phyloP scores from a whole-genome alignment of 805 yeast species.

The Candida morakotiae region DNA sequence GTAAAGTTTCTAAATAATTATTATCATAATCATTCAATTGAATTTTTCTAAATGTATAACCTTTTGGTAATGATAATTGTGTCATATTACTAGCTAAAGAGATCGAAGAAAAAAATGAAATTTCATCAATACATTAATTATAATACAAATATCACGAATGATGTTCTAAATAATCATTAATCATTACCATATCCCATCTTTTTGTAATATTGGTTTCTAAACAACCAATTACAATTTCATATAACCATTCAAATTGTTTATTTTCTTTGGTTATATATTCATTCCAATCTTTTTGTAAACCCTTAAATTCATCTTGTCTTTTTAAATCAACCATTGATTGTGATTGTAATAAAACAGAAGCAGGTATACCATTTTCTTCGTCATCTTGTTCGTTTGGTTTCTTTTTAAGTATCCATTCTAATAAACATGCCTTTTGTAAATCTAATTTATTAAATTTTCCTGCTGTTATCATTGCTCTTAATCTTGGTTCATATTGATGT shows the following conservation, averaged over 20 bases:
- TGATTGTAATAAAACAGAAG: constrained; percentile 7
- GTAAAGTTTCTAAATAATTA: constrained; percentile 60
- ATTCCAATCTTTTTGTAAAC: constrained; percentile 16
- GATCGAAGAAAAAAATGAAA: neutral
- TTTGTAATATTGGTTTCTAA: constrained; percentile 47
- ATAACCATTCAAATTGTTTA: constrained; percentile 23
- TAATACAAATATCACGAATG: neutral
- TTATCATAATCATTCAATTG: constrained; percentile 51
- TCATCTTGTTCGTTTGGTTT: constrained; percentile 9
- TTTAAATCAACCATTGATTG: constrained; percentile 16
- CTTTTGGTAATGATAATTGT: constrained; percentile 47
- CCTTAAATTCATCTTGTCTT: constrained; percentile 13
- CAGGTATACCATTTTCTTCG: constrained; percentile 5
- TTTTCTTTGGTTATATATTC: constrained; percentile 4
- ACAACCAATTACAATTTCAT: constrained; percentile 47
- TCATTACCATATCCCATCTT: constrained; percentile 44
- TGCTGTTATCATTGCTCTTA: constrained; percentile 66
- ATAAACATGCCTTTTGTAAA: constrained; percentile 38
- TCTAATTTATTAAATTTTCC: constrained; percentile 55
- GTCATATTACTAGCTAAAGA: constrained; percentile 4
- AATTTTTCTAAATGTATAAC: constrained; percentile 62
- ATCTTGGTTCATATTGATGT: constrained; percentile 77
- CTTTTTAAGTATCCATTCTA: constrained; percentile 21
- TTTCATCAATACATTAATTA: neutral
- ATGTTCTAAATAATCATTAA: constrained; percentile 4